These are phyloP conservation scores for Escovopsis sp. DNA, from an alignment of 2,329 filamentous ascomycete species.

Conservation along the genomic window DNA sequence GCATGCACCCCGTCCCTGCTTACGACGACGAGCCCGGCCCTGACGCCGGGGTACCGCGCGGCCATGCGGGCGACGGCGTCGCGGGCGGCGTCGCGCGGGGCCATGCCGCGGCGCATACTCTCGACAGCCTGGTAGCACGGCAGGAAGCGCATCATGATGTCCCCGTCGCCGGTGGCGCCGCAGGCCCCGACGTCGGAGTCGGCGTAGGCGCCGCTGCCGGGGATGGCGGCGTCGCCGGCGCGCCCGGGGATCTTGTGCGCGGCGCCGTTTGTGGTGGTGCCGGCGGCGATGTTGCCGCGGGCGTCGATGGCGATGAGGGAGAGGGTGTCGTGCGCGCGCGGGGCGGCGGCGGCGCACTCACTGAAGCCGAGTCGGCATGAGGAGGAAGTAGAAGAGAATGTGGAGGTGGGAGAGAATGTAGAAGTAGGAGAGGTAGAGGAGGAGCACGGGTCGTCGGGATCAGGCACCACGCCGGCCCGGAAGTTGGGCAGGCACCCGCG, in stretches of 20 bases:
- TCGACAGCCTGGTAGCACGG: conserved; percentile 45
- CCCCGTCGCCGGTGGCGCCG: conserved; percentile 41
- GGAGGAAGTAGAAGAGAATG: too few relatives aligned
- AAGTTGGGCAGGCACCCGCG: conserved; percentile 37
- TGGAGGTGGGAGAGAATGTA: background rate
- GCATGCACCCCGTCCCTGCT: conserved; percentile 33
- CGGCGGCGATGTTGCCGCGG: conserved; percentile 34
- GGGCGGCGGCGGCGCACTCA: too few relatives aligned
- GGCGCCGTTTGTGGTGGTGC: conserved; percentile 41
- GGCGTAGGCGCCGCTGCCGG: conserved; percentile 39
- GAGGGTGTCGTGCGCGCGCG: conserved; percentile 35
- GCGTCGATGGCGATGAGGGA: conserved; percentile 33
- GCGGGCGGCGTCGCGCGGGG: conserved; percentile 31
- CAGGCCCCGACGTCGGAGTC: conserved; percentile 39
- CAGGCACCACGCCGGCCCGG: conserved; percentile 10
- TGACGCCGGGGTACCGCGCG: conserved; percentile 28
- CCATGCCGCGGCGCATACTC: conserved; percentile 33
- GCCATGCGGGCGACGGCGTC: conserved; percentile 36
- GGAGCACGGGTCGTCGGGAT: background rate
- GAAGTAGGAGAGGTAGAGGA: background rate
- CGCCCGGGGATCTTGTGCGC: conserved; percentile 39
- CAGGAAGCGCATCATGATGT: conserved; percentile 42
- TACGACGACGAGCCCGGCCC: conserved; percentile 36
- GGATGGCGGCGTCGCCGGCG: conserved; percentile 40
- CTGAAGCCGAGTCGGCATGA: too few relatives aligned